These are phyloP conservation scores for Calamus simplicifolius DNA, from an alignment of 176 grass and related monocot genomes.

Conservation along the genomic window DNA sequence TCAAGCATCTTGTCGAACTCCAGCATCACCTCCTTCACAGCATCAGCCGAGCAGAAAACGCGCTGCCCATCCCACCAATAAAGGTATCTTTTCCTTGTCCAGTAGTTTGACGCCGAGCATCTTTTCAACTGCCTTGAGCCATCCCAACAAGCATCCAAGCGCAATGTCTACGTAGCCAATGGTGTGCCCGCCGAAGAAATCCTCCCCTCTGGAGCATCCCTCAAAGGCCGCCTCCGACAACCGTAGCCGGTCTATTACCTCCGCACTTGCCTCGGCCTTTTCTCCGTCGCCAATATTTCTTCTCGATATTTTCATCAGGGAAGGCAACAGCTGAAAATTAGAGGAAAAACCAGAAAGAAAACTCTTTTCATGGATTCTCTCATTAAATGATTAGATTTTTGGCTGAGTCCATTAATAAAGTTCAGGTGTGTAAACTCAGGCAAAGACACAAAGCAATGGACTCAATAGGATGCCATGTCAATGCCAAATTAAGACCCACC, in stretches of 20 bases:
- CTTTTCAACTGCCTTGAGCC: slow-evolving; percentile 31
- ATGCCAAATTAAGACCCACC: too few species aligned
- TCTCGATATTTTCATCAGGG: too few species aligned
- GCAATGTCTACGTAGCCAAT: slow-evolving; percentile 45
- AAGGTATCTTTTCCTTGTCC: slow-evolving; percentile 27
- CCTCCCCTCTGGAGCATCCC: slow-evolving; percentile 23
- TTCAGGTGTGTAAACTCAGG: too few species aligned
- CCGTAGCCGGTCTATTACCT: slow-evolving; percentile 9
- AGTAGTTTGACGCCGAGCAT: slow-evolving; percentile 20
- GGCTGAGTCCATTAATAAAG: too few species aligned
- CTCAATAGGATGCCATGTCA: too few species aligned
- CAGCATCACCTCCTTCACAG: slow-evolving; percentile 27
- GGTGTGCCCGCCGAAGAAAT: slow-evolving; percentile 43
- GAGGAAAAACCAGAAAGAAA: too few species aligned
- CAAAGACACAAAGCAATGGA: too few species aligned
- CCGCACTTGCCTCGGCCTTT: slow-evolving; percentile 6
- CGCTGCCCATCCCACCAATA: slow-evolving; percentile 29
- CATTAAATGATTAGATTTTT: too few species aligned
- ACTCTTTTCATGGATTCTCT: too few species aligned
- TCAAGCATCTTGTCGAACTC: slow-evolving; percentile 16
- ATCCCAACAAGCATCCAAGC: slow-evolving; percentile 26
- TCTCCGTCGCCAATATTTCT: slow-evolving; percentile 3
- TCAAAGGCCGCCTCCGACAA: slow-evolving; percentile 40
- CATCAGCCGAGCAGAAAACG: slow-evolving; percentile 26
- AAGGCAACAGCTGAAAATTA: too few species aligned